phyloP scores from a whole-genome alignment of 2,329 filamentous ascomycete species.

The Onygena corvina region DNA sequence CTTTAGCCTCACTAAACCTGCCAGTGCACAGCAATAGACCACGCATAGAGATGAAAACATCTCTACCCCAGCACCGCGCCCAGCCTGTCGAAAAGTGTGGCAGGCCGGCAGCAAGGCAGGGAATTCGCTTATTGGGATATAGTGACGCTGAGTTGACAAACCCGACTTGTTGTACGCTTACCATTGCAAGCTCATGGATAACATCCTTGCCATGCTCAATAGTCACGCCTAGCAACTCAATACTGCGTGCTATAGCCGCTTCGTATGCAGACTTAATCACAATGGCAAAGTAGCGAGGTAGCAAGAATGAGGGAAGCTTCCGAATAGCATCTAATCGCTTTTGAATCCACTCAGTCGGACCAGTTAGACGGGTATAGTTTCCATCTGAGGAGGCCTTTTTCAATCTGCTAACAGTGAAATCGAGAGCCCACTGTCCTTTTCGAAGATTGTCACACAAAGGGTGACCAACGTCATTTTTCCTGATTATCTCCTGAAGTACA shows the following conservation, averaged over 20 bases:
- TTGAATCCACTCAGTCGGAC: conserved; percentile 64
- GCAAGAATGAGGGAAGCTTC: conserved; percentile 71
- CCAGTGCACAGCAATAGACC: conserved; percentile 86
- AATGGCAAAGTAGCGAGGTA: conserved; percentile 87
- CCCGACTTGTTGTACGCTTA: conserved; percentile 83
- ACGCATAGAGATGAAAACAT: conserved; percentile 90
- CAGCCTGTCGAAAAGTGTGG: conserved; percentile 90
- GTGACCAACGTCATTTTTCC: conserved; percentile 82
- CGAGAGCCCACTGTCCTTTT: conserved; percentile 80
- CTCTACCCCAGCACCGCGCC: conserved; percentile 93
- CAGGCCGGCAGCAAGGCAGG: conserved; percentile 78
- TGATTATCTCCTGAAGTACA: conserved; percentile 69
- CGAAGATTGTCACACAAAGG: conserved; percentile 87
- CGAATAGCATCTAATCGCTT: conserved; percentile 78
- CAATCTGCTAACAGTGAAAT: conserved; percentile 71
- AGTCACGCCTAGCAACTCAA: conserved; percentile 67
- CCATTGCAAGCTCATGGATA: conserved; percentile 74
- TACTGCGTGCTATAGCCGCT: conserved; percentile 64
- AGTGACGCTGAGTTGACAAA: conserved; percentile 81
- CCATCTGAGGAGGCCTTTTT: conserved; percentile 56
- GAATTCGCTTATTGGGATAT: conserved; percentile 72
- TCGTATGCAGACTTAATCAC: conserved; percentile 78
- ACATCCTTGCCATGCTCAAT: conserved; percentile 77
- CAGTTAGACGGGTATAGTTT: conserved; percentile 50
- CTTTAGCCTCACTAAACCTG: conserved; percentile 73